phyloP scores from a whole-genome alignment of 139 green algal species.

The Marvania coccoides region DNA sequence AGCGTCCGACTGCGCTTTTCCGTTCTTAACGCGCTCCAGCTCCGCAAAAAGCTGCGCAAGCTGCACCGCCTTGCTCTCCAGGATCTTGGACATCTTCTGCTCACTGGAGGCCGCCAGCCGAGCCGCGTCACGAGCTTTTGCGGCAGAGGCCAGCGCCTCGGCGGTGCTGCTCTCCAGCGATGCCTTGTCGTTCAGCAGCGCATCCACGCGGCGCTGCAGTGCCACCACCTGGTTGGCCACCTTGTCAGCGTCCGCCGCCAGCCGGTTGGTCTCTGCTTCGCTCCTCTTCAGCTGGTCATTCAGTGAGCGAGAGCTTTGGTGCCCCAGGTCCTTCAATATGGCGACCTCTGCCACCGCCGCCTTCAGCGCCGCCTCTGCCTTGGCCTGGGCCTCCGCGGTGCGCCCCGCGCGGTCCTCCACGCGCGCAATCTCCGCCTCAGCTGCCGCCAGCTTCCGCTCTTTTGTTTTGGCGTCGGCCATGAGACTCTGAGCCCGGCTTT shows the following conservation, averaged over 20 bases:
- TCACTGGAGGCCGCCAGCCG: background rate
- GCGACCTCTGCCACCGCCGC: constrained; percentile 1
- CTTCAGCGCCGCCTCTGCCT: constrained; percentile 4
- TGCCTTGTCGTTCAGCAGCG: background rate
- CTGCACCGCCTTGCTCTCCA: constrained; percentile 4
- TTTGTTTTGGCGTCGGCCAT: background rate
- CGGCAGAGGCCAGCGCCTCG: background rate
- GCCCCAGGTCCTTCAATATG: constrained; percentile 5
- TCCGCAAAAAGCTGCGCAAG: constrained; percentile 1
- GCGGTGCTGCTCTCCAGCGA: background rate
- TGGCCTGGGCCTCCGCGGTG: background rate
- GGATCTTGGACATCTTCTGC: background rate
- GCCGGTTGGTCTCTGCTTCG: background rate
- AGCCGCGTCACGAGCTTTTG: background rate
- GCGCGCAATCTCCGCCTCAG: background rate
- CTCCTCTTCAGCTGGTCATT: constrained; percentile 7
- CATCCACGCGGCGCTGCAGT: background rate
- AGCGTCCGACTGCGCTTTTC: background rate
- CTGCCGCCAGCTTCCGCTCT: background rate
- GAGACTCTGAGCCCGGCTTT: background rate
- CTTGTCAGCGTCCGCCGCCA: constrained; percentile 4
- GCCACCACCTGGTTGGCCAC: background rate
- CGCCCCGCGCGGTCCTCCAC: background rate
- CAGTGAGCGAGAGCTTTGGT: background rate
- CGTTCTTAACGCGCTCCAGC: background rate